phyloP scores from a whole-genome alignment of 177 flowering plant species.

The Vitis hybrid region DNA sequence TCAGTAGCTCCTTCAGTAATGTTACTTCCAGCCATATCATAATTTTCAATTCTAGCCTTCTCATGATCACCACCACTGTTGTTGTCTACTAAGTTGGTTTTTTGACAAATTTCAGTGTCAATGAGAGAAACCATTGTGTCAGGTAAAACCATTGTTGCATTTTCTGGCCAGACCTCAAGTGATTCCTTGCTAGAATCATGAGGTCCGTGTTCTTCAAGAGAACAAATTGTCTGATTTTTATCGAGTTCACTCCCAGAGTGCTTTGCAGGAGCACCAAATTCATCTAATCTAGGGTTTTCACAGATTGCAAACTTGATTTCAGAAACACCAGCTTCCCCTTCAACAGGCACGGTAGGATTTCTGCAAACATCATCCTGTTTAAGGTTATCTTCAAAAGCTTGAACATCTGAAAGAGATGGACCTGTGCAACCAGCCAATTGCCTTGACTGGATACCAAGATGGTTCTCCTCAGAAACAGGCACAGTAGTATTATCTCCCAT shows the following conservation, averaged over 20 bases:
- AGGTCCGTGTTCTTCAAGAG: constrained; percentile 18
- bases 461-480: constrained; percentile 10
- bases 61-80: constrained; percentile 12
- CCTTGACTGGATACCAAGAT: constrained; percentile 6
- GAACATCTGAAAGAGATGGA: constrained; percentile 12
- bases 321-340: constrained; percentile 15
- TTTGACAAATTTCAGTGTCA: constrained; percentile 7
- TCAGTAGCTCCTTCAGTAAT: constrained; percentile 5
- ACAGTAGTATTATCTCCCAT: constrained; percentile 11
- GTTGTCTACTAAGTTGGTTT: not conserved
- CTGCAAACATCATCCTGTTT: constrained; percentile 6
- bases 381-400: constrained; percentile 14
- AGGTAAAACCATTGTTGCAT: constrained; percentile 2
- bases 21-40: constrained; percentile 7
- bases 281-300: constrained; percentile 11
- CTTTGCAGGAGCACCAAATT: constrained; percentile 3
- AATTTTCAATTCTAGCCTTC: constrained; percentile 11
- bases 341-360: constrained; percentile 11
- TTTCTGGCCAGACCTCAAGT: constrained; percentile 11
- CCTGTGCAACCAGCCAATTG: constrained; percentile 12
- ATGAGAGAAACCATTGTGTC: constrained; percentile 7
- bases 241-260: constrained; percentile 7
- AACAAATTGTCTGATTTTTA: constrained; percentile 10
- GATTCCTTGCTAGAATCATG: constrained; percentile 9
- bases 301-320: constrained; percentile 4